Base-by-base conservation (phyloP, 169 alveolate species). In the Theileria annulata region DNA sequence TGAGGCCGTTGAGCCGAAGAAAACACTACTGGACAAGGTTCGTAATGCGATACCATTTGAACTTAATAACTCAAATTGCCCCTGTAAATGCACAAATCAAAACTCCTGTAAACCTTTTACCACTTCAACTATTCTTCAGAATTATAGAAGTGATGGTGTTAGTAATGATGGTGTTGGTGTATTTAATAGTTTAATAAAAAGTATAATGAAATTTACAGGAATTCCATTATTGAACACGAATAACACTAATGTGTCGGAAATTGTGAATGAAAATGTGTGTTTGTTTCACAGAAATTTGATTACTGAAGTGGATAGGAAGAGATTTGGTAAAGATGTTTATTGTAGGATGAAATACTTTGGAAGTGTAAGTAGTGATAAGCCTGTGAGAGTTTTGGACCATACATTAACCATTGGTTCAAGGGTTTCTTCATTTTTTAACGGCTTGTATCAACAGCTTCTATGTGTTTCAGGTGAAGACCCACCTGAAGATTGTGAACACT, bases 351-450 rank as follows among this genome's bases (percentile, higher is more conserved):
- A 54, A 12, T 54, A 54, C 15, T n/a, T 54, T n/a, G 27, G 63
- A 3, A 54, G 30, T 21, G 27, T 54, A 4, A 21, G 63, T 21
- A 10, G 10, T 21, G 67, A 19, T 0, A 75, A 8, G 42, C 33
- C 68, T 8, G 28, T 74, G 23, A 3, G 25, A 19, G 63, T 80
- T 33, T 62, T 19, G 23, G 72, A 56, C 19, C 64, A 74, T 59
- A n/a, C 77, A 47, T 49, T 73, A 66, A 79, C 79, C 2, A 17
- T 70, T 6, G 49, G 58, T 30, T 74, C 77, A 47, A 68, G 75
- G 58, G 64, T 80, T 23, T 64, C 77, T 27, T 23, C 88, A 3
- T n/a, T 80, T 60, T 74, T 73, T 69, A 33, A 80, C 74, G 85
- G 85, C 27, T 66, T 31, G 25, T 72, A 74, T 42, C 84, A 80